A percentile compares a stretch with the other conserved stretches of the same genome.
phyloP scores from a whole-genome alignment of 148 eudicot genomes.

The Cornus florida region DNA sequence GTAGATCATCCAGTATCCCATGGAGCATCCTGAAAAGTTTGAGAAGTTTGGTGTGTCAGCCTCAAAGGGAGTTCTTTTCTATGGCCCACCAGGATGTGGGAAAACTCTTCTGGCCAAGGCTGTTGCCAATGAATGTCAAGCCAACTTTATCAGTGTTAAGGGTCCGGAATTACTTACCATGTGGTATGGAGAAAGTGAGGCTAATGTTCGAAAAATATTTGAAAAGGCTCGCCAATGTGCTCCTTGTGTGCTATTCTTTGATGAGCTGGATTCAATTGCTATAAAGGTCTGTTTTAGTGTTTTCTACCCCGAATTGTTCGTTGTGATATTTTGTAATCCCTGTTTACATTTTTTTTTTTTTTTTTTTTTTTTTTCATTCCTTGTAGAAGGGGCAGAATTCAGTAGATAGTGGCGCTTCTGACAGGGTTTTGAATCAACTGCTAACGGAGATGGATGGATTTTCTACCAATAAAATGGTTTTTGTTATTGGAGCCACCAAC shows the following conservation, averaged over 20 bases:
- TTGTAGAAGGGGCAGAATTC: conserved; percentile 73
- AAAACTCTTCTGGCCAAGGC: too few relatives aligned
- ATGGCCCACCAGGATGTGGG: too few relatives aligned
- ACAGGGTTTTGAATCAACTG: too few relatives aligned
- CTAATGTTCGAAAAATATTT: conserved; percentile 19
- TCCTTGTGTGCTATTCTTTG: conserved; percentile 88
- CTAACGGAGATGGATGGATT: too few relatives aligned
- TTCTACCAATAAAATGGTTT: too few relatives aligned
- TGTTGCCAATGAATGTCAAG: too few relatives aligned
- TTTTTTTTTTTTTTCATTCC: not conserved
- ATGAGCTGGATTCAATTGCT: conserved; percentile 90
- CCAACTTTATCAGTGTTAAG: too few relatives aligned
- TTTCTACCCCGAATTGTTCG: not conserved
- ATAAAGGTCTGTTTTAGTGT: conserved; percentile 54
- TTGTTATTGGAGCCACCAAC: too few relatives aligned
- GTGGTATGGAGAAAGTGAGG: conserved; percentile 52
- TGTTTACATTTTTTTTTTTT: not conserved
- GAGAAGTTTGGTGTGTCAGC: too few relatives aligned
- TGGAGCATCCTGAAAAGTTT: conserved; percentile 63
- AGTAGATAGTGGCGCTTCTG: conserved; percentile 63
- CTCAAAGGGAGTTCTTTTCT: too few relatives aligned
- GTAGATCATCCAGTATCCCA: conserved; percentile 92
- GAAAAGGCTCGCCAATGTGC: conserved; percentile 32
- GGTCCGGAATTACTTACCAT: too few relatives aligned
- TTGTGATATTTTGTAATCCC: not conserved